Evolutionary conservation across 176 grass and related monocot genomes (phyloP).

Genomic region (Oryza meridionalis): DNA sequence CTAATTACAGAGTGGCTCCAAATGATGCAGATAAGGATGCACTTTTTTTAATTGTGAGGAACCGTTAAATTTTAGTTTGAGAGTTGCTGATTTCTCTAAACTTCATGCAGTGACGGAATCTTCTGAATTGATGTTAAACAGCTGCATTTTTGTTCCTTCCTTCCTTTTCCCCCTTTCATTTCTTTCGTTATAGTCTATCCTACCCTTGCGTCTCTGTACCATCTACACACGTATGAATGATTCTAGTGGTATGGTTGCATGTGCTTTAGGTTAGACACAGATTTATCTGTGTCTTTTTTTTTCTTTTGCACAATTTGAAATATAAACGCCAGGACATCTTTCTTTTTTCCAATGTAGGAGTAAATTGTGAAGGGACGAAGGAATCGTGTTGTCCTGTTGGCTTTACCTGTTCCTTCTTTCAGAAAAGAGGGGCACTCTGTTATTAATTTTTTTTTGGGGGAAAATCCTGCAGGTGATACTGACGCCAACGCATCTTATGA

Average conservation of each 20-base stretch:
- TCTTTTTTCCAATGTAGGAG: conserved; percentile 12
- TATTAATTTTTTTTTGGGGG: conserved; percentile 21
- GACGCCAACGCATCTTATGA: conserved; percentile 84
- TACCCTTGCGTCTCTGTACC: conserved; percentile 5
- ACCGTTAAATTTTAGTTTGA: neutral
- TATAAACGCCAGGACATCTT: neutral
- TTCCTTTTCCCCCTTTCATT: neutral
- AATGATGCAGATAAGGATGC: neutral
- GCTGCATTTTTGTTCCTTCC: conserved; percentile 30
- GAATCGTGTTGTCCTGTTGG: conserved; percentile 26
- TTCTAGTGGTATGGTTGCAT: conserved; percentile 26
- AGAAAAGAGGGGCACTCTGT: neutral
- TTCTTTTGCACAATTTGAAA: conserved; percentile 8
- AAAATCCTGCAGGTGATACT: conserved; percentile 67
- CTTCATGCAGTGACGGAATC: conserved; percentile 32
- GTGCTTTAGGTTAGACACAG: neutral
- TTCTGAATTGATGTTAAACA: conserved; percentile 44
- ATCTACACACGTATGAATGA: neutral
- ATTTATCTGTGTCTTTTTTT: neutral
- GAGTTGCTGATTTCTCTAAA: conserved; percentile 23
- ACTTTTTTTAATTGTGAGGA: neutral
- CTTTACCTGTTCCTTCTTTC: conserved; percentile 11
- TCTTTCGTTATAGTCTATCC: conserved; percentile 20
- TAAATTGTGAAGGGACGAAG: neutral
- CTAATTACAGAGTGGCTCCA: neutral